Conservation (phyloP, 23 red algal species). For the Gracilaria domingensis region DNA sequence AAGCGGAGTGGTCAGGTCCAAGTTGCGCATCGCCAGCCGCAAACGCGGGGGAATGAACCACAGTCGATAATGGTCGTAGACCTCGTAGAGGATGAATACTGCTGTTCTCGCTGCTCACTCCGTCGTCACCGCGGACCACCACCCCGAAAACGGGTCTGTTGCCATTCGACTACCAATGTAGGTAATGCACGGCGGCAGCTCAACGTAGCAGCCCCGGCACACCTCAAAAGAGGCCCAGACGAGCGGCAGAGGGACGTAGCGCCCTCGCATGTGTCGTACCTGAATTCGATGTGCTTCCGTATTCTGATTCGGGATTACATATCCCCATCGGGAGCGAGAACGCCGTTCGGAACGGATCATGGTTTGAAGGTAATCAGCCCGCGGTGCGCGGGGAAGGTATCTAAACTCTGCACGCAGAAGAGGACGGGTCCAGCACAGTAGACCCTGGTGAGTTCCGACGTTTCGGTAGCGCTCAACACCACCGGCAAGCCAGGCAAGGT, state of each 20-base stretch:
- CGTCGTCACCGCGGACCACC: not conserved
- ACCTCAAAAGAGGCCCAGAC: constrained; percentile 7
- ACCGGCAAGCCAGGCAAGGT: not conserved
- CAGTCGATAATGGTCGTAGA: constrained; percentile 17
- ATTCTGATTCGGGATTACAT: constrained; percentile 19
- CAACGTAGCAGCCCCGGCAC: constrained; percentile 23
- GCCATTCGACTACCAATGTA: not conserved
- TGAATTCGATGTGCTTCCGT: constrained; percentile 4
- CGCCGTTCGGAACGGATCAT: constrained; percentile 6
- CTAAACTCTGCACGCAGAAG: constrained; percentile 17
- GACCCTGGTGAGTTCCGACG: not conserved
- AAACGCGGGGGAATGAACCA: not conserved
- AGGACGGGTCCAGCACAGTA: constrained; percentile 17
- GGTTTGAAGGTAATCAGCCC: not conserved
- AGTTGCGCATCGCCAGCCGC: not conserved
- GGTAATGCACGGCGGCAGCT: constrained; percentile 9
- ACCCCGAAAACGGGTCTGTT: constrained; percentile 10
- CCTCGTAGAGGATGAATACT: not conserved
- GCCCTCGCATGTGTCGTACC: not conserved
- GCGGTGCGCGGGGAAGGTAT: not conserved
- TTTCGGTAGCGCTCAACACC: not conserved
- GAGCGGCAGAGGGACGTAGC: not conserved
- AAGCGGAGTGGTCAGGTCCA: not conserved
- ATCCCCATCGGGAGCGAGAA: constrained; percentile 5
- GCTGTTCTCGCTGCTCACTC: not conserved